Percentiles rank a stretch among this genome's conserved stretches.
Evolutionary conservation across 2,329 filamentous ascomycete genomes (phyloP).

Genomic region (Rhexocercosporidium sp.): DNA sequence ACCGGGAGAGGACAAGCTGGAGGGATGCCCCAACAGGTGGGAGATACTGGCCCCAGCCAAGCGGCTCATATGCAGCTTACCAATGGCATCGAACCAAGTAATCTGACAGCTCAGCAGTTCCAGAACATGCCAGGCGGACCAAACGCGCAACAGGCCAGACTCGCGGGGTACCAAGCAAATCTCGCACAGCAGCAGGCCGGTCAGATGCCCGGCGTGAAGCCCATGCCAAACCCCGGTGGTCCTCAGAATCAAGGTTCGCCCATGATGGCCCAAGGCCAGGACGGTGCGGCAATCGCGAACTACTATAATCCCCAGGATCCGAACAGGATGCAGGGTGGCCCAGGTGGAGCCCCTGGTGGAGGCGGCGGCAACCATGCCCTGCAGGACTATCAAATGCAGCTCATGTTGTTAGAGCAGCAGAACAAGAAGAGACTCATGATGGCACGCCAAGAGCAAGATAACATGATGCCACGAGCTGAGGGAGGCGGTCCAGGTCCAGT

Average conservation of each 20-base stretch:
- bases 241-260: conserved; percentile 81
- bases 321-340: conserved; percentile 62
- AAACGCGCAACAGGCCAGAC: conserved; percentile 54
- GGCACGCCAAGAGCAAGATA: conserved; percentile 79
- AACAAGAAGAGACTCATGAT: conserved; percentile 87
- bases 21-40: conserved; percentile 73
- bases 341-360: conserved; percentile 47
- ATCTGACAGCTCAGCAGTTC: conserved; percentile 78
- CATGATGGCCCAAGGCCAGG: conserved; percentile 75
- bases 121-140: conserved; percentile 58
- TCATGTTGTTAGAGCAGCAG: conserved; percentile 86
- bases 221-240: conserved; percentile 73
- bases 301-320: conserved; percentile 68
- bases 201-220: conserved; percentile 36
- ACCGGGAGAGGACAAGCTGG: conserved; percentile 70
- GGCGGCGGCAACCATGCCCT: conserved; percentile 70
- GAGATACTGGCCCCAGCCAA: conserved; percentile 58
- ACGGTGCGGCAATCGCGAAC: conserved; percentile 60
- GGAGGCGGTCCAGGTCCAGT: conserved; percentile 57
- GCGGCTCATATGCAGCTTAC: conserved; percentile 66
- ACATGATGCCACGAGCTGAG: conserved; percentile 56
- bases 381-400: conserved; percentile 88
- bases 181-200: conserved; percentile 74
- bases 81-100: conserved; percentile 77
- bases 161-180: conserved; percentile 85